Evolutionary conservation across 495 filamentous ascomycete species (phyloP).

Genomic region (Clavariopsis aquatica): DNA sequence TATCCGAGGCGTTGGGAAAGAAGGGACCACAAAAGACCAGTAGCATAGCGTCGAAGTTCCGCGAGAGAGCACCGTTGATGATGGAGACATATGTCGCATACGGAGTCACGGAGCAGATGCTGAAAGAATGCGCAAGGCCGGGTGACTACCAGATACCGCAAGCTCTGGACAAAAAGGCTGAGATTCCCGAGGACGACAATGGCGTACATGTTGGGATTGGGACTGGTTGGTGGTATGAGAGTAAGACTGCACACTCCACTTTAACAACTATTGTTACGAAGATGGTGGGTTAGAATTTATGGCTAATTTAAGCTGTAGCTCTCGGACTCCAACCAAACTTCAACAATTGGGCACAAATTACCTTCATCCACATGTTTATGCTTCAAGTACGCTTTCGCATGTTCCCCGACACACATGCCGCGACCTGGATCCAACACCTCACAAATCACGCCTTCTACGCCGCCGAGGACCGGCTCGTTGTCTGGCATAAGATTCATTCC

Average conservation of each 20-base stretch:
- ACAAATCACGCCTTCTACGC: conserved; percentile 93
- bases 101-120: conserved; percentile 73
- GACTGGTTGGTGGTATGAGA: conserved; percentile 78
- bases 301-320: conserved; percentile 35
- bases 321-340: conserved; percentile 78
- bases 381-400: conserved; percentile 81
- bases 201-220: conserved; percentile 79
- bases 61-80: conserved; percentile 24
- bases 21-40: not conserved
- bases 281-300: not conserved
- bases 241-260: conserved; percentile 50
- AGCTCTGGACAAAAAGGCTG: conserved; percentile 31
- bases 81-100: conserved; percentile 73
- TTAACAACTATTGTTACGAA: not conserved
- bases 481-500: conserved; percentile 66
- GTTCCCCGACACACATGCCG: conserved; percentile 62
- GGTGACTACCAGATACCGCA: conserved; percentile 65
- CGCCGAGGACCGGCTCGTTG: conserved; percentile 83
- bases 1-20: not conserved
- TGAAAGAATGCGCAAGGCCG: conserved; percentile 72
- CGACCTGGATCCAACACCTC: conserved; percentile 70
- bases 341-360: conserved; percentile 91
- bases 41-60: conserved; percentile 15
- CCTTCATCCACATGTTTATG: conserved; percentile 94
- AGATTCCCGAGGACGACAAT: conserved; percentile 60